Conservation (phyloP, 1,284 basidiomycete genomes). For the Tremellales sp. region DNA sequence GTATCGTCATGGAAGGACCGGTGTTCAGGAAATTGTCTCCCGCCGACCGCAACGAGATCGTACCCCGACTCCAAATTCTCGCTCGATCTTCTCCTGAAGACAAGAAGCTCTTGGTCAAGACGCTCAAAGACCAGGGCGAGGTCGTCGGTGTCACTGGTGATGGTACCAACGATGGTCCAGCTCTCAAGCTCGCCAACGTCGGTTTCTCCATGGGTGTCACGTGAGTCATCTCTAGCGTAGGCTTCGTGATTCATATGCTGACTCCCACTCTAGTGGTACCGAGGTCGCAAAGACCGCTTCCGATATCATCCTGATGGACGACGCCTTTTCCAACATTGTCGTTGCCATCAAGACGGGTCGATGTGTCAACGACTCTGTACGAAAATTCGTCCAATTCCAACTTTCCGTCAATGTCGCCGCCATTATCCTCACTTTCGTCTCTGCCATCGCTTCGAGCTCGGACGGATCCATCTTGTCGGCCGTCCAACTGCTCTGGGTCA, state of each 20-base stretch:
- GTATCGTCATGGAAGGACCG: slow-evolving; percentile 96
- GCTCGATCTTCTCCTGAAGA: slow-evolving; percentile 98
- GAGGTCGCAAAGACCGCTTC: slow-evolving; percentile 99
- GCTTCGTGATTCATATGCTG: background rate
- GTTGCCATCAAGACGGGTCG: slow-evolving; percentile 99
- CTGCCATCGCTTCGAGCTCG: slow-evolving; percentile 71
- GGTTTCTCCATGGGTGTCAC: slow-evolving; percentile 99
- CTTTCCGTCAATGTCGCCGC: slow-evolving; percentile 94
- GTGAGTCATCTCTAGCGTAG: slow-evolving; percentile 7
- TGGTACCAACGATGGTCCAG: slow-evolving; percentile 96
- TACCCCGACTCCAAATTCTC: slow-evolving; percentile 57
- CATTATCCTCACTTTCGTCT: slow-evolving; percentile 87
- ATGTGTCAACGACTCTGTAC: slow-evolving; percentile 94
- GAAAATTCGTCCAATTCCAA: slow-evolving; percentile 98
- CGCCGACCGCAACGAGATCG: slow-evolving; percentile 53
- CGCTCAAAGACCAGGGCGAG: slow-evolving; percentile 80
- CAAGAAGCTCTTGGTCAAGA: slow-evolving; percentile 89
- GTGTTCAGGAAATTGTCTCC: slow-evolving; percentile 55
- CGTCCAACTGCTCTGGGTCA: slow-evolving; percentile 82
- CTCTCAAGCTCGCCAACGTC: slow-evolving; percentile 88
- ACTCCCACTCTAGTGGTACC: slow-evolving; percentile 61
- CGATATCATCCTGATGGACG: slow-evolving; percentile 98
- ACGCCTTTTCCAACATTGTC: slow-evolving; percentile 94
- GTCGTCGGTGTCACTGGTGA: slow-evolving; percentile 97
- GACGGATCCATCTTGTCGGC: slow-evolving; percentile 86